Base-by-base conservation (phyloP, 345 rosid species). In the Populus alba region DNA sequence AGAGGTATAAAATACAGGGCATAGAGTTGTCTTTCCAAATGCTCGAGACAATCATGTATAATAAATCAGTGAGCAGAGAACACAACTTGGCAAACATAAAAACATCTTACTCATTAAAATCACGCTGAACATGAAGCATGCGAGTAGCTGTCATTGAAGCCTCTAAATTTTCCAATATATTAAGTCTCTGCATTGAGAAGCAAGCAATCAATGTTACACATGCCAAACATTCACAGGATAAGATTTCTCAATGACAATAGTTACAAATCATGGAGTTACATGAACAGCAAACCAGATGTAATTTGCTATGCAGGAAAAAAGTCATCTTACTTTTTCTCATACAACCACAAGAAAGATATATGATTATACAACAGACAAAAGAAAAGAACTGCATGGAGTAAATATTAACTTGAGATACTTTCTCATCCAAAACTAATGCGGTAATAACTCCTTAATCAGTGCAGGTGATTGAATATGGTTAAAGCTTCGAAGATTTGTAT, bases 61-160 rank as follows among this genome's bases (percentile, higher is more conserved):
- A 68, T 31, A 41, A 63, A 41, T 49, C 43, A 16, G 31, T 37
- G 31, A 53, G 15, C 38, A 29, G 57, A 38, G 35, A 33, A 22
- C 35, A 73, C 37, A 6, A 11, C 29, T 53, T 68, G 49, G 25
- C 18, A 23, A 68, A 62, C 31, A 77, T 59, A 81, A 45, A 66
- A 69, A 78, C 33, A 72, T 81, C 91, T 87, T 90, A 95, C 99
- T 92, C 98, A 10, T 91, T 91, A 82, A 93, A 95, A 82, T 95
- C 99, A 74, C 91, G 96, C 77, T 95, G 91, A 72, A 87, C 75
- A 67, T 83, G 89, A 76, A 90, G 84, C 72, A 87, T 66, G 69
- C 62, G 83, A 80, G 76, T 84, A 37, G 82, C 75, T 29, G 78
- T 80, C 84, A 75, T 22, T 69, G 83, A 86, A 82, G 87, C 85